Evolutionary conservation across 2,329 filamentous ascomycete genomes (phyloP), one percentile per base, ranked within the genome.

Genomic region (Rhinocladiella mackenziei): DNA sequence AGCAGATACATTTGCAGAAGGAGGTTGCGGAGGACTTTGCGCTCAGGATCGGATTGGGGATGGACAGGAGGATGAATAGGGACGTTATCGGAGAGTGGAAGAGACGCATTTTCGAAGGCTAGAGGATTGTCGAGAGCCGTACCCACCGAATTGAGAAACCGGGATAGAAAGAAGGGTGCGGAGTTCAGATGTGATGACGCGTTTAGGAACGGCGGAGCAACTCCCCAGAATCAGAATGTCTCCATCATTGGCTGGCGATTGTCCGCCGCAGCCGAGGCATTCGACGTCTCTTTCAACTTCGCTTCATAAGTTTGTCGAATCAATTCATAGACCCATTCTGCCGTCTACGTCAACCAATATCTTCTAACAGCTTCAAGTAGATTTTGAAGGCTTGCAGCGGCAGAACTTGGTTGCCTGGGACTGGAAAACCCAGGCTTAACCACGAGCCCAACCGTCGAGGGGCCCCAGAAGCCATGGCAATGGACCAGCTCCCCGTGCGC

Each of bases 1-100:
- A 79, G 63, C 81, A 84, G 44, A 78, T 83, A 62, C 81, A 84
- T 76, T 84, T 84, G 74, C 81, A 84, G 65, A 83, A 84, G 46
- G 79, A 81, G 11, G 78, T 77, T 17, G 73, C 71, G 31, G 71
- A 72, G 74, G 44, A 45, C 36, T 51, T 49, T 23, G 50, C 43
- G 39, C 32, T 38, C 3, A 43, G 32, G 26, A 48, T 33, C 5
- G 25, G 17, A 6, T 34, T 8, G n/a, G n/a, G n/a, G 15, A 29
- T 19, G 40, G 38, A 11, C 10, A 50, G 29, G 39, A 48, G 35
- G 32, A 28, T 18, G 35, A 45, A 18, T 18, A 52, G 22, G 29
- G 22, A n/a, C 28, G 17, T n/a, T 8, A 25, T 11, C 15, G 29
- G 17, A n/a, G 2, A 39, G 28, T 36, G 43, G 28, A 32, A 20